Evolutionary conservation across 495 filamentous ascomycete genomes (phyloP).

Genomic region (Cercophora newfieldiana): DNA sequence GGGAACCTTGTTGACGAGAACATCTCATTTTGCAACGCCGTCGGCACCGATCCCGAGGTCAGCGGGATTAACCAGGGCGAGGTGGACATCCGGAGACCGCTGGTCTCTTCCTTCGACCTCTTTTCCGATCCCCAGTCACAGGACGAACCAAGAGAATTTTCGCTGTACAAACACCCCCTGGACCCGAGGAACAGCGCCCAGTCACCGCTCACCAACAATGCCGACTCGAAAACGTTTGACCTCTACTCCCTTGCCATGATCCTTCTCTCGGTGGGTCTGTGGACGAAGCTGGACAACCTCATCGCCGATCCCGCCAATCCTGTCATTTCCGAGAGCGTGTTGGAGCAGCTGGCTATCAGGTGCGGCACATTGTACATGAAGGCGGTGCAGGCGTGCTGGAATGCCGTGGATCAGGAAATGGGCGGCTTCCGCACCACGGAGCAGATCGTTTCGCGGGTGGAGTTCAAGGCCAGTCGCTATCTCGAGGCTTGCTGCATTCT

Average conservation of each 20-base stretch:
- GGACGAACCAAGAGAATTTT: slow-evolving; percentile 43
- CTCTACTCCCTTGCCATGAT: slow-evolving; percentile 83
- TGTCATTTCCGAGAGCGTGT: slow-evolving; percentile 42
- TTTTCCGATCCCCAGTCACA: slow-evolving; percentile 65
- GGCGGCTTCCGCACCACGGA: slow-evolving; percentile 38
- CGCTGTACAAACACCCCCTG: slow-evolving; percentile 73
- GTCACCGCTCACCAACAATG: slow-evolving; percentile 43
- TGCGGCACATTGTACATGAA: slow-evolving; percentile 78
- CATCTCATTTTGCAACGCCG: slow-evolving; percentile 70
- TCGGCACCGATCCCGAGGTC: slow-evolving; percentile 39
- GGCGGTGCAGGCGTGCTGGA: slow-evolving; percentile 76
- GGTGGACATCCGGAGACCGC: slow-evolving; percentile 70
- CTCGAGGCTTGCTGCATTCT: slow-evolving; percentile 53
- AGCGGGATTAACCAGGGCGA: slow-evolving; percentile 44
- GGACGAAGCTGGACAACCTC: slow-evolving; percentile 72
- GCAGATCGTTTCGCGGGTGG: slow-evolving; percentile 41
- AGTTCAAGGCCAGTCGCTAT: slow-evolving; percentile 46
- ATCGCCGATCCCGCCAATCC: slow-evolving; percentile 41
- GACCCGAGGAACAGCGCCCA: slow-evolving; percentile 62
- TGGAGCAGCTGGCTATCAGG: slow-evolving; percentile 65
- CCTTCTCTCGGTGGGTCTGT: slow-evolving; percentile 83
- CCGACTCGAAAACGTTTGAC: slow-evolving; percentile 66
- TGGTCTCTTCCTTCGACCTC: slow-evolving; percentile 77
- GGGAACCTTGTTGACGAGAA: slow-evolving; percentile 79
- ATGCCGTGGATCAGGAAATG: slow-evolving; percentile 70